Evolutionary conservation across 305 asterid genomes (phyloP).

Genomic region (Lippia alba): DNA sequence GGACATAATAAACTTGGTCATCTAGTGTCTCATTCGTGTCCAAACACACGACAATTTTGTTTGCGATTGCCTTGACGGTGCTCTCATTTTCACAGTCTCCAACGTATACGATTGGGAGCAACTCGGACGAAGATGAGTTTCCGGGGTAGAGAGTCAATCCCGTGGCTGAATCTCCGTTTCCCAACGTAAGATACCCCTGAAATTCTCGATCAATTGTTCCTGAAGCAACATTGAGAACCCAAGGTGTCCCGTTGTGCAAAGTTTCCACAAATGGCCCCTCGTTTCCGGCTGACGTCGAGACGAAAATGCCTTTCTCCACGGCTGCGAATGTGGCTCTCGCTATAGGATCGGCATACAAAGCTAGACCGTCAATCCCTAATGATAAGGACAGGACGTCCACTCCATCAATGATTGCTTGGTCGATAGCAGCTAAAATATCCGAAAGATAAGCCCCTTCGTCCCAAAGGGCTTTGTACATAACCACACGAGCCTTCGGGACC

Average conservation of each 20-base stretch:
- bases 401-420: slow-evolving; percentile 73
- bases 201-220: slow-evolving; percentile 62
- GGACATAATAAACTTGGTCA: slow-evolving; percentile 45
- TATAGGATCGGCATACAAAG: slow-evolving; percentile 51
- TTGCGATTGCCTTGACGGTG: slow-evolving; percentile 33
- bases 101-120: slow-evolving; percentile 38
- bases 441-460: slow-evolving; percentile 60
- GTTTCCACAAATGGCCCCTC: slow-evolving; percentile 49
- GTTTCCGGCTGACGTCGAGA: slow-evolving; percentile 69
- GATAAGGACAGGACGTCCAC: slow-evolving; percentile 80
- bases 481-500: slow-evolving; percentile 74
- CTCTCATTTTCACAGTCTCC: slow-evolving; percentile 36
- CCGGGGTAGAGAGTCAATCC: slow-evolving; percentile 60
- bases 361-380: slow-evolving; percentile 45
- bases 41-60: slow-evolving; percentile 55
- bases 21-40: slow-evolving; percentile 47
- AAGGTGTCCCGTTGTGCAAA: slow-evolving; percentile 66
- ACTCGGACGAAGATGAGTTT: slow-evolving; percentile 36
- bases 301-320: slow-evolving; percentile 66
- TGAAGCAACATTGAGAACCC: slow-evolving; percentile 80
- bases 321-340: slow-evolving; percentile 72
- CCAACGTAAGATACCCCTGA: slow-evolving; percentile 43
- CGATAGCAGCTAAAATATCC: slow-evolving; percentile 79
- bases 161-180: slow-evolving; percentile 39
- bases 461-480: slow-evolving; percentile 81